phyloP scores from a whole-genome alignment of 192 early-diverging fungal genomes.

The Entomortierella lignicola region DNA sequence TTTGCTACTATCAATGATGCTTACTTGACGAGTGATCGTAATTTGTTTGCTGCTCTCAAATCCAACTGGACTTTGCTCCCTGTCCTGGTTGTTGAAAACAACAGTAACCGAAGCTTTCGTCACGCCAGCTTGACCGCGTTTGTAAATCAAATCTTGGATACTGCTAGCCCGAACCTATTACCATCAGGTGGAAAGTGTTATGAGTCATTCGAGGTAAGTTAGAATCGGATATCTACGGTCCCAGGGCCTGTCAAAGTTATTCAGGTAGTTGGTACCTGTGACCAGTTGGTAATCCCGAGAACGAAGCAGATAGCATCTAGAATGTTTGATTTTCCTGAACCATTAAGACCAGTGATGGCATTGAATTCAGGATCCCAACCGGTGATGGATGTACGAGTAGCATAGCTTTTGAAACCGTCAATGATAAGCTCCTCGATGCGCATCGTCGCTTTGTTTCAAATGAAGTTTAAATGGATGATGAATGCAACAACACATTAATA shows the following conservation, averaged over 20 bases:
- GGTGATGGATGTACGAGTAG: constrained; percentile 91
- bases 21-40: constrained; percentile 95
- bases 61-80: constrained; percentile 85
- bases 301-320: constrained; percentile 99
- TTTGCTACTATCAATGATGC: too few species aligned
- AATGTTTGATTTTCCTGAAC: constrained; percentile 98
- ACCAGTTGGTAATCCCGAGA: constrained; percentile 93
- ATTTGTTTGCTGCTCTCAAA: constrained; percentile 89
- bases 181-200: not conserved
- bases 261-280: constrained; percentile 79
- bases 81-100: constrained; percentile 93
- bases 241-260: too few species aligned
- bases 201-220: not conserved
- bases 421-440: constrained; percentile 95
- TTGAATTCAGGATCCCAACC: constrained; percentile 99
- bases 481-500: too few species aligned
- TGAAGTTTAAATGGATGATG: too few species aligned
- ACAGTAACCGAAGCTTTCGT: constrained; percentile 97
- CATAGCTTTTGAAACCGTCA: constrained; percentile 99
- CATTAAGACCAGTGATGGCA: constrained; percentile 98
- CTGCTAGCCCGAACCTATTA: constrained; percentile 87
- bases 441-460: constrained; percentile 62
- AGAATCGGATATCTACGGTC: not conserved
- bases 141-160: constrained; percentile 97
- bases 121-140: constrained; percentile 98